A percentile compares a stretch with the other conserved stretches of the same genome.
phyloP scores from a whole-genome alignment of 805 yeast species.

The Ogataea trehaloabstinens region DNA sequence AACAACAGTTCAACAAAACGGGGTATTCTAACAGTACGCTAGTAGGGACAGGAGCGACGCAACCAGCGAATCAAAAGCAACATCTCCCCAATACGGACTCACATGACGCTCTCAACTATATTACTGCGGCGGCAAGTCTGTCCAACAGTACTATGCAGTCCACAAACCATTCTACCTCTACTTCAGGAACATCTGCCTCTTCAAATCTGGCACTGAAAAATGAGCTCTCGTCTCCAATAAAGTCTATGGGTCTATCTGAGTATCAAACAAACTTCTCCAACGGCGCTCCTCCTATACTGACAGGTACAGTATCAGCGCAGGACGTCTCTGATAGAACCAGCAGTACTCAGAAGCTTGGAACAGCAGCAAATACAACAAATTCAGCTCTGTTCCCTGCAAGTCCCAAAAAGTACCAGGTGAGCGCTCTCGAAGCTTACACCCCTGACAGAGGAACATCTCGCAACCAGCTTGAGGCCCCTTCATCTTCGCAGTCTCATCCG shows the following conservation, averaged over 20 bases:
- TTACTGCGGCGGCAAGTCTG: slow-evolving; percentile 26
- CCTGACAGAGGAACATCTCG: slow-evolving; percentile 53
- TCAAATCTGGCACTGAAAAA: slow-evolving; percentile 12
- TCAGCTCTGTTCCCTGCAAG: slow-evolving; percentile 16
- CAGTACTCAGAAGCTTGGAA: slow-evolving; percentile 2
- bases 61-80: too few species aligned
- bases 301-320: slow-evolving; percentile 11
- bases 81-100: slow-evolving; percentile 12
- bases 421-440: slow-evolving; percentile 61
- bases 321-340: slow-evolving; percentile 9
- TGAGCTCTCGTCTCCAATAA: slow-evolving; percentile 22
- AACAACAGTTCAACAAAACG: slow-evolving; percentile 3
- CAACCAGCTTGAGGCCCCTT: slow-evolving; percentile 26
- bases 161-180: slow-evolving; percentile 9
- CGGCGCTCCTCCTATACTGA: slow-evolving; percentile 9
- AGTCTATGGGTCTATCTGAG: slow-evolving; percentile 14
- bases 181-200: slow-evolving; percentile 16
- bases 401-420: slow-evolving; percentile 42
- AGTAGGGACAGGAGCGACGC: not conserved
- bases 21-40: not conserved
- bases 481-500: slow-evolving; percentile 36
- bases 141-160: slow-evolving; percentile 14
- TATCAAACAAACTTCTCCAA: slow-evolving; percentile 11
- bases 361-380: slow-evolving; percentile 3
- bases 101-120: slow-evolving; percentile 28